phyloP scores from a whole-genome alignment of 345 rosid genomes.

The Aegle marmelos region DNA sequence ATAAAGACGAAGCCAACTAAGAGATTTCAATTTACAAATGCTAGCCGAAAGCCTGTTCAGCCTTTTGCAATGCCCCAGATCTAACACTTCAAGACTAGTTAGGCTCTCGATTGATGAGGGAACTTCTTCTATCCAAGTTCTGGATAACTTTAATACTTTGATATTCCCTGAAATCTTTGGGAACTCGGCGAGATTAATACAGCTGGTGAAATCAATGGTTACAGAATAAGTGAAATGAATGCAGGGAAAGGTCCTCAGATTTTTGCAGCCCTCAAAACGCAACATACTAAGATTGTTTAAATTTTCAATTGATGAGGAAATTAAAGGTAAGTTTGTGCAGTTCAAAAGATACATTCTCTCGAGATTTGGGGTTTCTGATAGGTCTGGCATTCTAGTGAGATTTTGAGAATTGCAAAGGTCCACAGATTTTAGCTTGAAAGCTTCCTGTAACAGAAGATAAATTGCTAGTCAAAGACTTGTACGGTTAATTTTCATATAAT shows the following conservation, averaged over 20 bases:
- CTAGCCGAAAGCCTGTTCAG: background rate
- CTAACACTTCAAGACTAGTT: background rate
- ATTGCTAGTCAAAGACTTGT: no score
- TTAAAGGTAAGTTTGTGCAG: no score
- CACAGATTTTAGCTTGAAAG: background rate
- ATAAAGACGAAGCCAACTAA: background rate
- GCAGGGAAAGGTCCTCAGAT: background rate
- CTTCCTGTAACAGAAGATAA: background rate
- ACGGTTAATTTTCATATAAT: no score
- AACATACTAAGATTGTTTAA: background rate
- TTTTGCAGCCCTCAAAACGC: background rate
- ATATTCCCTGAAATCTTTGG: no score
- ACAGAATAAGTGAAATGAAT: background rate
- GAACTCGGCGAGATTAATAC: no score
- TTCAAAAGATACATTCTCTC: no score
- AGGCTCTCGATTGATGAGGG: no score
- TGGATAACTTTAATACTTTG: no score
- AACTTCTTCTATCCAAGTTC: no score
- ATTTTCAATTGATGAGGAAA: no score
- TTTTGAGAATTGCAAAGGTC: background rate
- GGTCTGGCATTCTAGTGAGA: background rate
- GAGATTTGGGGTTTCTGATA: no score
- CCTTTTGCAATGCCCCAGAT: background rate
- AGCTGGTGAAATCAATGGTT: background rate
- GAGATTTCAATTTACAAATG: slow-evolving; percentile 12